Evolutionary conservation across 106 monocot species (phyloP), one percentile per base, ranked within the genome.

Genomic region (Dioscorea alata): DNA sequence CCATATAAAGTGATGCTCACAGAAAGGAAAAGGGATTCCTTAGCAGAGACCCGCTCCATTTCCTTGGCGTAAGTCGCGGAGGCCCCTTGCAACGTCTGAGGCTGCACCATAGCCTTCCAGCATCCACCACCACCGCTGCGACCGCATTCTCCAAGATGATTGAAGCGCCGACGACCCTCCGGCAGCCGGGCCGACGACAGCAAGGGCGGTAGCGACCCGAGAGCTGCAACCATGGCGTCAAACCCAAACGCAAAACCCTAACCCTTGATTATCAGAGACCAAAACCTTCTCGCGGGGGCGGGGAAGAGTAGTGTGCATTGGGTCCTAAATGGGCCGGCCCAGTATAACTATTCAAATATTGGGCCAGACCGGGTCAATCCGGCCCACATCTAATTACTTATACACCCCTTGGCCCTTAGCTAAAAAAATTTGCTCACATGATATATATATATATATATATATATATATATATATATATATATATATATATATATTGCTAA

Each of bases 21-120:
- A 12, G 99, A 89, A n/a, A 99, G 90, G 63, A 92, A 87, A 57
- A 99, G 93, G 14, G 93, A 87, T 75, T 99, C 99, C 76, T 99
- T 99, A 57, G 92, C 92, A 35, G 92, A 92, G 59, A 99, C 83
- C 57, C 99, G 66, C 85, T 99, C 99, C 99, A 99, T 99, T 80
- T 99, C 99, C 76, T 83, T 89, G 9, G 92, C 99, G 67, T 93
- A 99, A 50, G 32, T 81, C 13, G 86, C 81, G n/a, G 86, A 72
- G 10, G 92, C 75, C 13, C 99, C 99, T 65, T 76, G 89, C 60
- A 78, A 78, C 23, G 74, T 73, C 81, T 84, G 75, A 82, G 90
- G 84, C 78, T 88, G 88, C 48, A 77, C 83, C 80, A 80, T 74
- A 56, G 83, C 88, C 68, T 74, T 71, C 70, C 82, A 80, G 49